These are phyloP conservation scores for Cystobasidium sp. DNA, from an alignment of 1,284 basidiomycete species.

Conservation along the genomic window DNA sequence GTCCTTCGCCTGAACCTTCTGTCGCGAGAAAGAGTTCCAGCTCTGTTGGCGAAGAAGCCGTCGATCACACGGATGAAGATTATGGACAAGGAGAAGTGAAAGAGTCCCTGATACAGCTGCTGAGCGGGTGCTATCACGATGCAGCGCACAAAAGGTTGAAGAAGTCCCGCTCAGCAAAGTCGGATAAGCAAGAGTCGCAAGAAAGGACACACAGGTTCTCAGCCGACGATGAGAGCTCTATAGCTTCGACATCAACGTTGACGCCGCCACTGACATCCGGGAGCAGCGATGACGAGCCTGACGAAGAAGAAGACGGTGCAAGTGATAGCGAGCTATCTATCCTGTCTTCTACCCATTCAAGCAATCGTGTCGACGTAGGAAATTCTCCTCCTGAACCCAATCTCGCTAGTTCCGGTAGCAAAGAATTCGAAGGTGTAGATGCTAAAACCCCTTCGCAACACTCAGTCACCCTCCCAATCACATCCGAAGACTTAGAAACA, in stretches of 20 bases:
- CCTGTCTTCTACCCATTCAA: neutral
- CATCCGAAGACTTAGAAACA: no score
- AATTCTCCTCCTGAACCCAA: no score
- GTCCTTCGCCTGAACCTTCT: neutral
- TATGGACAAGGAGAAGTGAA: neutral
- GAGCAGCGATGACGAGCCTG: constrained; percentile 7
- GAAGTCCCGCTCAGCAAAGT: no score
- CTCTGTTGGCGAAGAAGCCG: neutral
- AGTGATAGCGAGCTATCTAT: constrained; percentile 3
- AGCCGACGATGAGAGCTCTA: neutral
- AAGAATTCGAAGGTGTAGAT: no score
- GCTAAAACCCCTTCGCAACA: neutral
- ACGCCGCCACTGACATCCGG: constrained; percentile 1
- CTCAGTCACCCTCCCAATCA: neutral
- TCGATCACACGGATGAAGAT: constrained; percentile 1
- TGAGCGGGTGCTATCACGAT: constrained; percentile 18
- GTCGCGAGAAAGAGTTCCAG: neutral
- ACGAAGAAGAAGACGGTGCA: constrained; percentile 11
- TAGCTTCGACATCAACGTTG: neutral
- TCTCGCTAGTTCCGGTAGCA: no score
- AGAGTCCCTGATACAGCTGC: constrained; percentile 10
- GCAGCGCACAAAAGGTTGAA: neutral
- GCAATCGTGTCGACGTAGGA: neutral
- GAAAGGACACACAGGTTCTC: neutral
- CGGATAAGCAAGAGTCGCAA: no score